phyloP scores from a whole-genome alignment of 805 yeast genomes.

The Cyberlindnera nakhonratchasimensis region DNA sequence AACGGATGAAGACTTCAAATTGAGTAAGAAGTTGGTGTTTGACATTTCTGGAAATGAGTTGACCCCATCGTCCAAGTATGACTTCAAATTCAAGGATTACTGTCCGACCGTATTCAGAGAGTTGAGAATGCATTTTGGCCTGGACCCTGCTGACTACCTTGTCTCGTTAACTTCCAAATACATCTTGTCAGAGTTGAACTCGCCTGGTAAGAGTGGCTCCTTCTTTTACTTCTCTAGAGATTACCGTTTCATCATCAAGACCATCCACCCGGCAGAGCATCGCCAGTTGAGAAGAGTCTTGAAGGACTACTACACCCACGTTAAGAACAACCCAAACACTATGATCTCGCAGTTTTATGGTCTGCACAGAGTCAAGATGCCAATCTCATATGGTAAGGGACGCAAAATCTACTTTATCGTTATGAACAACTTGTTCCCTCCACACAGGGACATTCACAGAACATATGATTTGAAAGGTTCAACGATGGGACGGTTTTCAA shows the following conservation, averaged over 20 bases:
- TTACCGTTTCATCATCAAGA: constrained; percentile 89
- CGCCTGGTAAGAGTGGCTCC: constrained; percentile 97
- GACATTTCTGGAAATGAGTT: constrained; percentile 82
- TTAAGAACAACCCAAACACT: constrained; percentile 80
- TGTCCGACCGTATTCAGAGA: constrained; percentile 92
- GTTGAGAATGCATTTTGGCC: constrained; percentile 70
- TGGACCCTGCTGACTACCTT: constrained; percentile 94
- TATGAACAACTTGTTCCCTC: constrained; percentile 96
- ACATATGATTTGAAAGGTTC: constrained; percentile 95
- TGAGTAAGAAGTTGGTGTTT: constrained; percentile 78
- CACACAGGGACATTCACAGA: constrained; percentile 78
- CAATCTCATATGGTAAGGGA: constrained; percentile 43
- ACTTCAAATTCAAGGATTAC: constrained; percentile 95
- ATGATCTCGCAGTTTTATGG: constrained; percentile 95
- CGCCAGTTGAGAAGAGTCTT: constrained; percentile 71
- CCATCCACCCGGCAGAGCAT: constrained; percentile 93
- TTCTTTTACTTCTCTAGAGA: constrained; percentile 94
- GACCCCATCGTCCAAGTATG: constrained; percentile 92
- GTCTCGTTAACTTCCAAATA: constrained; percentile 91
- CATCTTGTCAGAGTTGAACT: constrained; percentile 84
- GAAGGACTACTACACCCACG: constrained; percentile 75
- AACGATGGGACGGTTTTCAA: constrained; percentile 70
- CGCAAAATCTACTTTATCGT: constrained; percentile 89
- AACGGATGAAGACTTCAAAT: constrained; percentile 63
- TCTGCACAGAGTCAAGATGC: constrained; percentile 87